Conservation (phyloP, 2,329 filamentous ascomycete species). For the Corniculantispora saksenae region DNA sequence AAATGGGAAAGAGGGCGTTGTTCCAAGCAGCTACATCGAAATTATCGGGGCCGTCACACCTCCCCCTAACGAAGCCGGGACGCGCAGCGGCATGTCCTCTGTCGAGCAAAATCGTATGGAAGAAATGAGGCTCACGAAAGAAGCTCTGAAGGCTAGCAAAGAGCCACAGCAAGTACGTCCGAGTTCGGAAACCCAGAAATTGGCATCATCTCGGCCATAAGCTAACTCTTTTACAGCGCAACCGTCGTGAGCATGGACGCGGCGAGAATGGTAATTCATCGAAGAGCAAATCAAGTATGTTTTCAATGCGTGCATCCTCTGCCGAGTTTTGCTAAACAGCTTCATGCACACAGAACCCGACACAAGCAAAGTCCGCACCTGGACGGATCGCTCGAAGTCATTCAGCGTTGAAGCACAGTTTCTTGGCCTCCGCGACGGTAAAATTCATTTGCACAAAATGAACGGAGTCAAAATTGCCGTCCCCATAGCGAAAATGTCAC, state of each 20-base stretch:
- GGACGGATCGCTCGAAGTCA: conserved; percentile 92
- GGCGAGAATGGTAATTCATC: conserved; percentile 54
- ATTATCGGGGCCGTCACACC: conserved; percentile 68
- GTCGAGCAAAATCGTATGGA: conserved; percentile 79
- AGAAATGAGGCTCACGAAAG: conserved; percentile 80
- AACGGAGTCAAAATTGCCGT: conserved; percentile 99
- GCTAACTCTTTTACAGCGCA: conserved; percentile 70
- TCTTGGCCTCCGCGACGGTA: conserved; percentile 88
- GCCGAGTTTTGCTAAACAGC: not conserved
- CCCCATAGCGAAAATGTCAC: conserved; percentile 91
- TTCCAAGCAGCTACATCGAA: conserved; percentile 95
- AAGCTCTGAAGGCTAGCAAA: conserved; percentile 68
- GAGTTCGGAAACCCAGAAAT: conserved; percentile 48
- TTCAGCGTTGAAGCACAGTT: conserved; percentile 99
- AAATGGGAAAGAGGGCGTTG: conserved; percentile 92
- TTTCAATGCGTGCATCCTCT: not conserved
- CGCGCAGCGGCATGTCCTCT: conserved; percentile 58
- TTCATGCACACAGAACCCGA: conserved; percentile 68
- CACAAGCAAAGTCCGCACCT: conserved; percentile 77
- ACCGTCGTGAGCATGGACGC: conserved; percentile 66
- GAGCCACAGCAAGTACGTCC: conserved; percentile 68
- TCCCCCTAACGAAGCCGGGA: conserved; percentile 49
- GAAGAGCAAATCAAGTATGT: conserved; percentile 71
- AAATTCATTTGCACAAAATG: conserved; percentile 96
- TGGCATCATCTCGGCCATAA: conserved; percentile 44